phyloP scores from a whole-genome alignment of 179 eudicot species.

The Pouteria campechiana region DNA sequence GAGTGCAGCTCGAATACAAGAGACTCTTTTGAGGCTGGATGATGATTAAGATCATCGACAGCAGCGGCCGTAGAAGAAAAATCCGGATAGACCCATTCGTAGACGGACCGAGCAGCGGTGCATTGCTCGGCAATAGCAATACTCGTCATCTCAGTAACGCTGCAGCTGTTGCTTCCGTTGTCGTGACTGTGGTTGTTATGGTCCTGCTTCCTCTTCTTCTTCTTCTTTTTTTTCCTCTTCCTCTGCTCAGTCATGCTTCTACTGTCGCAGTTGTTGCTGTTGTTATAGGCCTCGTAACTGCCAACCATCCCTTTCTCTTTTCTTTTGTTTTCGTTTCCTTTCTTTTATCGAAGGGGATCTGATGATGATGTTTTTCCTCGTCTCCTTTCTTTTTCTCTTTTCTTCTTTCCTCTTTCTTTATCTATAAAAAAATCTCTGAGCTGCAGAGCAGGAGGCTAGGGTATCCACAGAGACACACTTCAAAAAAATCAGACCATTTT shows the following conservation, averaged over 20 bases:
- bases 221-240: background rate
- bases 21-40: conserved; percentile 43
- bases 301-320: background rate
- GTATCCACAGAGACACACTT: too few species aligned
- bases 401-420: too few species aligned
- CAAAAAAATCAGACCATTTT: too few species aligned
- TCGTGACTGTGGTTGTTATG: conserved; percentile 45
- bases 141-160: conserved; percentile 30
- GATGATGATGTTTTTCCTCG: too few species aligned
- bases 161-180: conserved; percentile 31
- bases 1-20: conserved; percentile 76
- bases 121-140: conserved; percentile 67
- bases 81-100: conserved; percentile 69
- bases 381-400: too few species aligned
- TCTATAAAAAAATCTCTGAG: too few species aligned
- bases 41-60: conserved; percentile 12
- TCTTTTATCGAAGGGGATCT: background rate
- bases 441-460: too few species aligned
- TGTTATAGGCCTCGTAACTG: too few species aligned
- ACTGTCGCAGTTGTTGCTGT: background rate
- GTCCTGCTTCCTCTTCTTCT: background rate
- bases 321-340: background rate
- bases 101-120: conserved; percentile 44
- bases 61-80: conserved; percentile 1
- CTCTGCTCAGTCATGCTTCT: background rate